phyloP scores from a whole-genome alignment of 345 rosid species.

The Arabidopsis suecica region DNA sequence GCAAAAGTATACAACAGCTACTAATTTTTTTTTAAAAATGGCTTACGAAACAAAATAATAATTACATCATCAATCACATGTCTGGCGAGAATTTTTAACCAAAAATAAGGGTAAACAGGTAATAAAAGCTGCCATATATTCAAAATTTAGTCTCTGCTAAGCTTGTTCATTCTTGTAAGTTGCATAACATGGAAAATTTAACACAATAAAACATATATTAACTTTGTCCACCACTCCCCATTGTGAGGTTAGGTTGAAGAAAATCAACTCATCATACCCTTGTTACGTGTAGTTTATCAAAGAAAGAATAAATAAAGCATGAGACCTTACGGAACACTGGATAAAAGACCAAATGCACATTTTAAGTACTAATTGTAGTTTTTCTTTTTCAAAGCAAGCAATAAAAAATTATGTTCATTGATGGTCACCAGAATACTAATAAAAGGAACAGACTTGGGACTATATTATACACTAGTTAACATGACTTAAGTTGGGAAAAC shows the following conservation, averaged over 20 bases:
- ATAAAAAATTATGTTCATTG: neutral
- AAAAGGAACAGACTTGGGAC: slow-evolving; percentile 14
- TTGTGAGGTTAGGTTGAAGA: neutral
- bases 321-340: no score
- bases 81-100: neutral
- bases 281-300: neutral
- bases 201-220: neutral
- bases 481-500: slow-evolving; percentile 25
- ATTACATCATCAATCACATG: neutral
- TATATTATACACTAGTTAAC: slow-evolving; percentile 14
- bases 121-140: slow-evolving; percentile 9
- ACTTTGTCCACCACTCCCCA: slow-evolving; percentile 17
- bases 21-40: neutral
- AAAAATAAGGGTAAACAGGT: slow-evolving; percentile 21
- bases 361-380: slow-evolving; percentile 3
- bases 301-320: no score
- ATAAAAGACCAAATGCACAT: slow-evolving; percentile 1
- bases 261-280: slow-evolving; percentile 7
- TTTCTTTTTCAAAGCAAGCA: neutral
- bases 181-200: neutral
- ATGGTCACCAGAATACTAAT: neutral
- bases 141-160: neutral
- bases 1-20: slow-evolving; percentile 18
- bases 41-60: slow-evolving; percentile 12
- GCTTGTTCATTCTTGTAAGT: slow-evolving; percentile 10